phyloP scores from a whole-genome alignment of 179 eudicot species.

The Drosera spatulata region DNA sequence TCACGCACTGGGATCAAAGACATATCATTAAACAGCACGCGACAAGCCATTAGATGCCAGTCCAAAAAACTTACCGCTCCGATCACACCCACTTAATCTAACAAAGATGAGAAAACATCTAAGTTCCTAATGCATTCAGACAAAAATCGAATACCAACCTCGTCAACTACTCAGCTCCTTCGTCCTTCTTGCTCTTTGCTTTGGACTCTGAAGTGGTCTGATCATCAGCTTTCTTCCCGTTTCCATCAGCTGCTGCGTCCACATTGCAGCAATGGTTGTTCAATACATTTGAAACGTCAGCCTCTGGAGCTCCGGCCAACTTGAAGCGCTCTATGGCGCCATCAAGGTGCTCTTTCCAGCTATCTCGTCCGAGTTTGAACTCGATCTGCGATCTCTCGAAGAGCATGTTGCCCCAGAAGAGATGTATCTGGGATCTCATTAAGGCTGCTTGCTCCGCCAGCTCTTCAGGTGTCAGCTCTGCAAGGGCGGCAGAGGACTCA shows the following conservation, averaged over 20 bases:
- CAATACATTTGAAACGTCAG: conserved; percentile 59
- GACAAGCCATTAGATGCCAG: too few relatives aligned
- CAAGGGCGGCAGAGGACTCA: conserved; percentile 32
- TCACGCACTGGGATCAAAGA: too few relatives aligned
- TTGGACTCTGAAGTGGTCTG: conserved; percentile 7
- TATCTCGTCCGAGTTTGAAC: conserved; percentile 42
- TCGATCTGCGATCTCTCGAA: conserved; percentile 91
- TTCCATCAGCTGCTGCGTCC: conserved; percentile 20
- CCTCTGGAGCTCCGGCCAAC: conserved; percentile 95
- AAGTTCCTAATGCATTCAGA: too few relatives aligned
- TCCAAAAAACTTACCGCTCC: too few relatives aligned
- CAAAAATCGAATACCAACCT: too few relatives aligned
- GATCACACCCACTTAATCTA: too few relatives aligned
- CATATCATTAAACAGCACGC: too few relatives aligned
- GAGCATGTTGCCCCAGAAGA: conserved; percentile 96
- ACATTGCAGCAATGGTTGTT: conserved; percentile 78
- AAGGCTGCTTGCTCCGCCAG: conserved; percentile 82
- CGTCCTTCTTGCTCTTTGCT: conserved; percentile 14
- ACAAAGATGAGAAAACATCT: too few relatives aligned
- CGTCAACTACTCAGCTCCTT: background rate
- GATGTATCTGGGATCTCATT: conserved; percentile 93
- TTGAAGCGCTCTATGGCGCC: conserved; percentile 73
- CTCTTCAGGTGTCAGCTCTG: conserved; percentile 75
- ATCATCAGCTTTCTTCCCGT: conserved; percentile 37
- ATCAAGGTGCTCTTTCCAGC: conserved; percentile 69